Evolutionary conservation across 208 protist species (phyloP), one percentile per base, ranked within the genome.

Genomic region (Plasmodiophora brassicae): DNA sequence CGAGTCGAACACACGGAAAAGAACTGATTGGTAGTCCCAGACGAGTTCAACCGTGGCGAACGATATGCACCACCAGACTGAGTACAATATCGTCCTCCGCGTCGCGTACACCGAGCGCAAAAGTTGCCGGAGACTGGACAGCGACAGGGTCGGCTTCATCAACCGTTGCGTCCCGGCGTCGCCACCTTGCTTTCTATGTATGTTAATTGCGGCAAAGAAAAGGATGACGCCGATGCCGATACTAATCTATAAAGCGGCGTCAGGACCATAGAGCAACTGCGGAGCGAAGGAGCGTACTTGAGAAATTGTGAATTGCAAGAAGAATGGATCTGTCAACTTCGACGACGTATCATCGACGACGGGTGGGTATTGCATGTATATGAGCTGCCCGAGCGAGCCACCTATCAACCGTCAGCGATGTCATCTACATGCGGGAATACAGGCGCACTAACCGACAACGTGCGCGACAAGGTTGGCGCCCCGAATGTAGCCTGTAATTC

Each of bases 1-100:
- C 50, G 25, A 57, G 14, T 28, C 25, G 50, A 14, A 57, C 14
- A 28, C 50, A 57, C 14, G 14, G n/a, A 78, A 78, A n/a, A 78
- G 65, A 5, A 78, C 41, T 44, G 65, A 78, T 32, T 78, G 65
- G n/a, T 38, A 78, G 65, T 78, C 65, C 65, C 65, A 78, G n/a
- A 32, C 5, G n/a, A 32, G 10, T 8, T 78, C 65, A n/a, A 78
- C n/a, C 10, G 5, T 36, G 65, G 14, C 65, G 41, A 78, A 78
- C 5, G 65, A 78, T n/a, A 78, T 5, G 41, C 5, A 36, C 14
- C 10, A 78, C 65, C 65, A 78, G 41, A 78, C 32, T 44, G 65
- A 78, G n/a, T n/a, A n/a, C n/a, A n/a, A n/a, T n/a, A n/a, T n/a
- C n/a, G n/a, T n/a, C n/a, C n/a, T n/a, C n/a, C n/a, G n/a, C n/a